phyloP scores from a whole-genome alignment of 2,329 filamentous ascomycete genomes.

The Dothistroma pini region DNA sequence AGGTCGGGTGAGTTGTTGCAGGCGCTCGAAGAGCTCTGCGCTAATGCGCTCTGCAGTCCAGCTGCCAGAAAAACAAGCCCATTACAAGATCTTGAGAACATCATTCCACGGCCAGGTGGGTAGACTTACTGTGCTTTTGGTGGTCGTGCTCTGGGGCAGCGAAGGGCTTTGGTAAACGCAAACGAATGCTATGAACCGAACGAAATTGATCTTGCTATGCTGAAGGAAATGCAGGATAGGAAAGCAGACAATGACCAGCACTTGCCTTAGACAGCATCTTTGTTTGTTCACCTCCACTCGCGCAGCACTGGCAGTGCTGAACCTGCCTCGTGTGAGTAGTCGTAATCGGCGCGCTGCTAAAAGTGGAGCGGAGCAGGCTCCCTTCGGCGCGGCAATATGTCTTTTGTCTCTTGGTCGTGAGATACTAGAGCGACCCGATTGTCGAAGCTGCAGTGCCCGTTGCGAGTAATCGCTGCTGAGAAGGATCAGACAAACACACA shows the following conservation, averaged over 20 bases:
- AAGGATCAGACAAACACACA: background rate
- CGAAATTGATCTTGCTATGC: background rate
- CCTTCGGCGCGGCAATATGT: background rate
- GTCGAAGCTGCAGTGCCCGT: background rate
- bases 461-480: background rate
- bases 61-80: constrained; percentile 6
- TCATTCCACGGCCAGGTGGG: background rate
- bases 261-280: background rate
- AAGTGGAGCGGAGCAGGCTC: background rate
- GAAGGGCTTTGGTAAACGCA: background rate
- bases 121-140: background rate
- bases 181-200: background rate
- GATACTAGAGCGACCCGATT: background rate
- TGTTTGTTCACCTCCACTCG: background rate
- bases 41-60: constrained; percentile 13
- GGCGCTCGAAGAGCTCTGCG: constrained; percentile 14
- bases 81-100: constrained; percentile 11
- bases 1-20: constrained; percentile 59
- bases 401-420: background rate
- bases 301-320: background rate
- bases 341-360: background rate
- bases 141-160: background rate
- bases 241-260: background rate
- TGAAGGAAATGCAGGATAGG: background rate
- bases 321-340: background rate